A percentile compares a stretch with the other conserved stretches of the same genome.
Conservation (phyloP, 139 green algal genomes). For the Micromonas pusilla region DNA sequence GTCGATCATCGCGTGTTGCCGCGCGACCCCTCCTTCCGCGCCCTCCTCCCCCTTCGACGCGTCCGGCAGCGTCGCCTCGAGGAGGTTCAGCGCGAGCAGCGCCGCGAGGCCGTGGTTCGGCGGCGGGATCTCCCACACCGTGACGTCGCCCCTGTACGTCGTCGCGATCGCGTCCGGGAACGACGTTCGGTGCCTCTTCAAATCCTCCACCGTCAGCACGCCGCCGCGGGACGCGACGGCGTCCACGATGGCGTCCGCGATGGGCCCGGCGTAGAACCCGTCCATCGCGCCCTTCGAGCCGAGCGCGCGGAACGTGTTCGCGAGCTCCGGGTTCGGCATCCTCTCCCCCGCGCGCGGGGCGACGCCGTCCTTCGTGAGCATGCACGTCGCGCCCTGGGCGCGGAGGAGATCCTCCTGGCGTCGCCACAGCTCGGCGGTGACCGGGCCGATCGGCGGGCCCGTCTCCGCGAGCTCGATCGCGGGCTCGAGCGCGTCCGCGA, state of each 20-base stretch:
- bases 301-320: slow-evolving; percentile 39
- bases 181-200: slow-evolving; percentile 41
- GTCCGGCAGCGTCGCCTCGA: slow-evolving; percentile 43
- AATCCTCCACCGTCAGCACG: slow-evolving; percentile 49
- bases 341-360: slow-evolving; percentile 49
- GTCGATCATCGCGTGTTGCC: slow-evolving; percentile 50
- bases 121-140: slow-evolving; percentile 60
- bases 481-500: slow-evolving; percentile 42
- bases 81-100: slow-evolving; percentile 57
- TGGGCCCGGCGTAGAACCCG: slow-evolving; percentile 56
- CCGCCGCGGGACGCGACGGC: slow-evolving; percentile 43
- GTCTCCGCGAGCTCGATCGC: slow-evolving; percentile 59
- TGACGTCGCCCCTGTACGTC: slow-evolving; percentile 43
- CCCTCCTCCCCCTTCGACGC: too few species aligned
- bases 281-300: slow-evolving; percentile 40
- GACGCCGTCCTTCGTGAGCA: slow-evolving; percentile 26
- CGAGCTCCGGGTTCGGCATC: slow-evolving; percentile 46
- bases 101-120: slow-evolving; percentile 56
- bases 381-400: not conserved
- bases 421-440: slow-evolving; percentile 49
- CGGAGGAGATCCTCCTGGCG: not conserved
- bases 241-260: slow-evolving; percentile 54
- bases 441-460: slow-evolving; percentile 53
- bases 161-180: slow-evolving; percentile 46
- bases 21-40: too few species aligned